Evolutionary conservation across 2,329 filamentous ascomycete species (phyloP).

Genomic region (Aspergillus floridensis): DNA sequence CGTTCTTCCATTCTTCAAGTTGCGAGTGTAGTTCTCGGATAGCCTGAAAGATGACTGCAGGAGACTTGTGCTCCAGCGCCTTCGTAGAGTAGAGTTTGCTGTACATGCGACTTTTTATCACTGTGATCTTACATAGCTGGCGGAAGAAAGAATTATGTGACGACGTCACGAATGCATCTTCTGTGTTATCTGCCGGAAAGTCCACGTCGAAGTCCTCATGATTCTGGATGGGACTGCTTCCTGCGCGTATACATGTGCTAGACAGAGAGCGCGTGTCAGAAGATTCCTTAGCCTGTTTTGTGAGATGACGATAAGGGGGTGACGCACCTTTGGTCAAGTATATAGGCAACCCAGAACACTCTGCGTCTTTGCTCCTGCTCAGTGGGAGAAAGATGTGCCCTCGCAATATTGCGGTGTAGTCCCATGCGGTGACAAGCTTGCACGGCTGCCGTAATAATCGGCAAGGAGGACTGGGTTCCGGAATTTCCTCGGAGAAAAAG

Average conservation of each 20-base stretch:
- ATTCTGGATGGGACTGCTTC: slow-evolving; percentile 65
- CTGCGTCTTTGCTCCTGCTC: slow-evolving; percentile 84
- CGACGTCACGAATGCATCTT: slow-evolving; percentile 78
- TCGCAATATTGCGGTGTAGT: slow-evolving; percentile 81
- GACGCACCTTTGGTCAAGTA: slow-evolving; percentile 64
- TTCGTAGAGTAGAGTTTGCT: slow-evolving; percentile 84
- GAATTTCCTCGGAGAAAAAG: slow-evolving; percentile 92
- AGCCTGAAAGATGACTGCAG: slow-evolving; percentile 82
- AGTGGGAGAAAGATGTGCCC: slow-evolving; percentile 82
- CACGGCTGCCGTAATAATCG: slow-evolving; percentile 84
- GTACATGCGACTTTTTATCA: slow-evolving; percentile 90
- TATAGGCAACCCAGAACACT: slow-evolving; percentile 72
- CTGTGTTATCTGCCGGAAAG: slow-evolving; percentile 80
- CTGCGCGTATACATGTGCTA: slow-evolving; percentile 57
- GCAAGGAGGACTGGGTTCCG: slow-evolving; percentile 85
- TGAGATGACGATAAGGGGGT: background rate
- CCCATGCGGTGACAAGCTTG: slow-evolving; percentile 87
- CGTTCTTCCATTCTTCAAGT: slow-evolving; percentile 87
- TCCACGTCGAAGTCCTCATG: slow-evolving; percentile 89
- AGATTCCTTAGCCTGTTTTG: background rate
- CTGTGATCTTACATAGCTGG: slow-evolving; percentile 83
- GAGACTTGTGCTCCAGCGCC: slow-evolving; percentile 73
- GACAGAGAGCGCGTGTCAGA: background rate
- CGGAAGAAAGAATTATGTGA: slow-evolving; percentile 90
- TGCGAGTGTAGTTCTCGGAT: slow-evolving; percentile 85